Base-by-base conservation (phyloP, 2,329 filamentous ascomycete genomes). In the Fusarium goolgardi region DNA sequence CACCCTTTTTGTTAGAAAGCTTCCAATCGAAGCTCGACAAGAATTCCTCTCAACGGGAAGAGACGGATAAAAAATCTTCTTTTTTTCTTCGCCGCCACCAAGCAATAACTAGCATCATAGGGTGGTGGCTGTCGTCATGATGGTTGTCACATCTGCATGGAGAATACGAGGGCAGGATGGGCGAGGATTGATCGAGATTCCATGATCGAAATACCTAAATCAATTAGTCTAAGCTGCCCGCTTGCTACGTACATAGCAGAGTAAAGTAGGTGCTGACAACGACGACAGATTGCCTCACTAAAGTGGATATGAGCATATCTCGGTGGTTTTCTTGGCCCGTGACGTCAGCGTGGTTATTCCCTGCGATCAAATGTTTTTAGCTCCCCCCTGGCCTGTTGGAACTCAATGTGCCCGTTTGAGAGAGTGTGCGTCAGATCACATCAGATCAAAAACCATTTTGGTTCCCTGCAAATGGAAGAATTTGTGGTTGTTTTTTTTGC, bases 311-410 rank as follows among this genome's bases (percentile, higher is more conserved):
- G 51, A 66, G 29, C 49, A 49, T 37, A 61, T 55, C 31, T 65
- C 52, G 47, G 54, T 40, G 55, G 34, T 59, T 63, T 57, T 56
- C 61, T 56, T 56, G 20, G 60, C 29, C 23, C 35, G 54, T 73
- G 71, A 73, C 71, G 71, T 73, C 71, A 73, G 62, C 20, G 46
- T 47, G 54, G n/a, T 46, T 52, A 60, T 37, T 31, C 59, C 59
- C 34, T 62, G 57, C 47, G 47, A 35, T 52, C 44, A 31, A 57
- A 41, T 45, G 32, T 59, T 44, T 23, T 60, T 47, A 29, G 25
- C 12, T 45, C 15, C 18, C 25, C 58, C 59, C 53, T 45, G 60
- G 25, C 47, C 43, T n/a, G 25, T 39, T 41, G 21, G 21, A 27
- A 16, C 34, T 6, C 31, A 51, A 57, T 71, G 67, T 60, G 60